Percentiles rank a stretch among this genome's conserved stretches.
Evolutionary conservation across 202 grass and related monocot species (phyloP).

Genomic region (Carex arenaria): DNA sequence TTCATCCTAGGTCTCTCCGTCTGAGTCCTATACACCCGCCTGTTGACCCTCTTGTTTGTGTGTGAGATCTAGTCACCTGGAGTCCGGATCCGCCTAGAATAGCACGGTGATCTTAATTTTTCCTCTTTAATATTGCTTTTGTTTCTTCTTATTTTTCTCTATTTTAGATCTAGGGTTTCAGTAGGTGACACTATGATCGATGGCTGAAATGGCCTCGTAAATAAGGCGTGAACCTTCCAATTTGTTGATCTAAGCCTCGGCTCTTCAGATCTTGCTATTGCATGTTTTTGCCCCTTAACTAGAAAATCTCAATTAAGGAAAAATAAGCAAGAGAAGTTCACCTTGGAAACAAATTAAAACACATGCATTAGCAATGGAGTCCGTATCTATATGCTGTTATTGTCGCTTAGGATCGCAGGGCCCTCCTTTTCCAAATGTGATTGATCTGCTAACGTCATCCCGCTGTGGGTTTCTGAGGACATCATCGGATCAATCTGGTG

Average conservation of each 20-base stretch:
- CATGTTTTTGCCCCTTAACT: neutral
- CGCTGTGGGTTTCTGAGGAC: neutral
- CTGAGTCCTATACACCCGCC: neutral
- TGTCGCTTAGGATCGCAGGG: neutral
- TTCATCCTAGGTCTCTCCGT: constrained; percentile 6
- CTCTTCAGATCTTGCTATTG: neutral
- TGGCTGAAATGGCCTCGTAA: neutral
- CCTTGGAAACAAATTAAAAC: neutral
- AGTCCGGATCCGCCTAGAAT: neutral
- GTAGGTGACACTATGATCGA: neutral
- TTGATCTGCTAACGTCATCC: neutral
- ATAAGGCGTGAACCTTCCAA: neutral
- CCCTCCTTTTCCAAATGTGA: neutral
- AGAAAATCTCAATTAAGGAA: constrained; percentile 2
- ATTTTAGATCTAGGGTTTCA: constrained; percentile 21
- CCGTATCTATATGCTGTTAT: neutral
- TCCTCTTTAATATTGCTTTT: constrained; percentile 1
- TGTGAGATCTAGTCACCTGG: neutral
- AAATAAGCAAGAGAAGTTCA: constrained; percentile 7
- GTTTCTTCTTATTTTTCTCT: neutral
- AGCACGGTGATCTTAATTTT: neutral
- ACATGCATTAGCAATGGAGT: neutral
- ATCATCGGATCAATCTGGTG: neutral
- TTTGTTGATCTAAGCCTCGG: neutral
- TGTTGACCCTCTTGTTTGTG: neutral